Evolutionary conservation across 305 asterid genomes (phyloP).

Genomic region (Fraxinus latifolia): DNA sequence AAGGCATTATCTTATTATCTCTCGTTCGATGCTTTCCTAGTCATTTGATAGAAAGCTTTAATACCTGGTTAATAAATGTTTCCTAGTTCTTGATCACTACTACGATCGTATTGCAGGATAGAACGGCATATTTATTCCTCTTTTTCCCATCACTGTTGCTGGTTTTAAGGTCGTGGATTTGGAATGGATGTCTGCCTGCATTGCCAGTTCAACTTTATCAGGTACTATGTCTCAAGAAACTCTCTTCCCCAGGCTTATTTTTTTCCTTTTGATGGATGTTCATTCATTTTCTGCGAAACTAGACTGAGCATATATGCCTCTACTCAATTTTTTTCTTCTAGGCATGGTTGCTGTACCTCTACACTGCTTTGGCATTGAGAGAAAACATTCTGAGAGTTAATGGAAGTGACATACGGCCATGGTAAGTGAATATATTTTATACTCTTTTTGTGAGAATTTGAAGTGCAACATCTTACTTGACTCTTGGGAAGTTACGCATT

Average conservation of each 20-base stretch:
- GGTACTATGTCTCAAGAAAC: conserved; percentile 37
- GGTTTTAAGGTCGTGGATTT: conserved; percentile 60
- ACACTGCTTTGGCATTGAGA: conserved; percentile 88
- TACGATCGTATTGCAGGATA: conserved; percentile 60
- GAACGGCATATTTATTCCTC: conserved; percentile 86
- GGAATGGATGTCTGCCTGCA: conserved; percentile 95
- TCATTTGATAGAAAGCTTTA: background rate
- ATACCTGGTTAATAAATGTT: background rate
- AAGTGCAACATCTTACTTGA: conserved; percentile 9
- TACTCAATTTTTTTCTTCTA: conserved; percentile 27
- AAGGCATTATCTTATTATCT: conserved; percentile 6
- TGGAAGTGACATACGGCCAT: conserved; percentile 98
- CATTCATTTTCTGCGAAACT: conserved; percentile 12
- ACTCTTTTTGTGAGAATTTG: background rate
- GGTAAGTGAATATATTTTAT: conserved; percentile 43
- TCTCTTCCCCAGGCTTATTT: conserved; percentile 16
- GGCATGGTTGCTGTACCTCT: conserved; percentile 96
- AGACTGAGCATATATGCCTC: conserved; percentile 8
- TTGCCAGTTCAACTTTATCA: conserved; percentile 96
- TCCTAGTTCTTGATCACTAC: conserved; percentile 12
- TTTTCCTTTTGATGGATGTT: background rate
- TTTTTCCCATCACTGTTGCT: conserved; percentile 72
- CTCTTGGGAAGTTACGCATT: background rate
- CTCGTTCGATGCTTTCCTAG: conserved; percentile 12
- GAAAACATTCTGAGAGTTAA: conserved; percentile 92